Evolutionary conservation across 805 yeast genomes (phyloP).

Genomic region (Metschnikowia noctiluminum): DNA sequence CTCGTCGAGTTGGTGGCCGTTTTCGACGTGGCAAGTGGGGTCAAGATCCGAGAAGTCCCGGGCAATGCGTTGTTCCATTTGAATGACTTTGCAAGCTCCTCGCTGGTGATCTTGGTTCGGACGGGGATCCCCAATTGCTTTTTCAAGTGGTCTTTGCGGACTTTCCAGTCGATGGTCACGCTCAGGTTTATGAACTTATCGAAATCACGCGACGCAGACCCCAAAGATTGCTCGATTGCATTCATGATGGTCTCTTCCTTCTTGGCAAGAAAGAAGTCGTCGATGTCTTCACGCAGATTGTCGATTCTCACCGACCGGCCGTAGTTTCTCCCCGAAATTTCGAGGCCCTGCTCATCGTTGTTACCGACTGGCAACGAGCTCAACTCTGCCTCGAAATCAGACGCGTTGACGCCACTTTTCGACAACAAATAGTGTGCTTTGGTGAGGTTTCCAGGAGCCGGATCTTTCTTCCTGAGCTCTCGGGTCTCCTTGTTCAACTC

Average conservation of each 20-base stretch:
- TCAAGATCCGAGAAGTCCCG: conserved; percentile 30
- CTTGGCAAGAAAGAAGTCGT: conserved; percentile 59
- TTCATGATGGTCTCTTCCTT: conserved; percentile 80
- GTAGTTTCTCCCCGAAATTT: not conserved
- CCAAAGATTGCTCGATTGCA: conserved; percentile 77
- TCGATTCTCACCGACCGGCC: not conserved
- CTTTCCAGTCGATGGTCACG: conserved; percentile 80
- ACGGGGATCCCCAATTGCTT: conserved; percentile 57
- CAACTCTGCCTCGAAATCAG: conserved; percentile 68
- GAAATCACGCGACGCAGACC: conserved; percentile 76
- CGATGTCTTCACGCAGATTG: conserved; percentile 32
- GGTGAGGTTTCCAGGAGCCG: conserved; percentile 41
- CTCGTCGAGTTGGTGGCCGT: conserved; percentile 18
- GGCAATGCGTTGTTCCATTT: conserved; percentile 35
- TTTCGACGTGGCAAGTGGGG: conserved; percentile 27
- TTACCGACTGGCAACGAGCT: conserved; percentile 24
- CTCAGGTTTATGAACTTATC: conserved; percentile 71
- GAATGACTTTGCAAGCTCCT: conserved; percentile 24
- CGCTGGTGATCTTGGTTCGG: conserved; percentile 10
- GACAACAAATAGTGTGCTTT: conserved; percentile 87
- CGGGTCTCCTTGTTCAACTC: conserved; percentile 73
- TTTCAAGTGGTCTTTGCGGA: conserved; percentile 69
- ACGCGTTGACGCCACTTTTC: conserved; percentile 83
- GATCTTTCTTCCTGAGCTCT: conserved; percentile 44
- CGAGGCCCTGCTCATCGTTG: not conserved